Conservation (phyloP, 805 yeast species). For the Metschnikowia henanensis region DNA sequence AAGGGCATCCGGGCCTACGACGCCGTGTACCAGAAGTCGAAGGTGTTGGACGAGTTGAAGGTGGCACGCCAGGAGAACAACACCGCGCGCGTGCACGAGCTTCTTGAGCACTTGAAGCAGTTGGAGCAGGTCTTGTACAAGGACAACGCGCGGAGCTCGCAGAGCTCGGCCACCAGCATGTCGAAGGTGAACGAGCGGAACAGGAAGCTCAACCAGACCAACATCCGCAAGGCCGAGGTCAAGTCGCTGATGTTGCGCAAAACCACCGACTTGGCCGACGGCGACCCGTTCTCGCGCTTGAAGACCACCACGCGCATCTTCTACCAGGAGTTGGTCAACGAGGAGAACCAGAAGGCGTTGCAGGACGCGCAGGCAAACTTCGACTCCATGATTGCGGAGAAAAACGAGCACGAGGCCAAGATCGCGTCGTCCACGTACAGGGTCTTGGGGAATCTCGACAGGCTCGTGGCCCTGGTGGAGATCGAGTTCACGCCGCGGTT, state of each 20-base stretch:
- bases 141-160: slow-evolving; percentile 30
- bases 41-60: slow-evolving; percentile 68
- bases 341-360: slow-evolving; percentile 59
- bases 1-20: slow-evolving; percentile 50
- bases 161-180: slow-evolving; percentile 46
- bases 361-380: slow-evolving; percentile 51
- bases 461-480: slow-evolving; percentile 45
- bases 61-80: slow-evolving; percentile 67
- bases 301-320: slow-evolving; percentile 86
- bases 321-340: slow-evolving; percentile 57
- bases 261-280: slow-evolving; percentile 43
- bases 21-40: slow-evolving; percentile 73
- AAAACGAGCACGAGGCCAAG: slow-evolving; percentile 43
- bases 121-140: slow-evolving; percentile 48
- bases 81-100: slow-evolving; percentile 25
- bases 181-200: slow-evolving; percentile 82
- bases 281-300: slow-evolving; percentile 87
- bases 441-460: slow-evolving; percentile 58
- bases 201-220: slow-evolving; percentile 74
- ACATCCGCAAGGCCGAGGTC: slow-evolving; percentile 77
- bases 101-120: slow-evolving; percentile 38
- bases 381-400: slow-evolving; percentile 38
- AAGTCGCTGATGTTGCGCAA: slow-evolving; percentile 57
- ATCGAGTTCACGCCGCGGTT: slow-evolving; percentile 23
- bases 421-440: slow-evolving; percentile 54